Conservation (phyloP, 768 basidiomycete species). For the Phlebiopsis gigantea region DNA sequence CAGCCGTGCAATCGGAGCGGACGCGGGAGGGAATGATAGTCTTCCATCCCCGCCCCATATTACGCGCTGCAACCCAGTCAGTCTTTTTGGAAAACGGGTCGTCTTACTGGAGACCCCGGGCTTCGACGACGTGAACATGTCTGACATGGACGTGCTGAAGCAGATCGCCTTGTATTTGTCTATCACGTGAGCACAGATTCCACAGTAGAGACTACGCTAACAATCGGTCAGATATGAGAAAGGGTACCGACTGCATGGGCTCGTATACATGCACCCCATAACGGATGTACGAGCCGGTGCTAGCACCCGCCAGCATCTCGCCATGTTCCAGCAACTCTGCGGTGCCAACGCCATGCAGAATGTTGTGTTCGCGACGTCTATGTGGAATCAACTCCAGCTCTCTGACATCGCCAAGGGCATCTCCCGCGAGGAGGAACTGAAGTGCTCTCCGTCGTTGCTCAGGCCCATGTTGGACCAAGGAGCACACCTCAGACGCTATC, state of each 20-base stretch:
- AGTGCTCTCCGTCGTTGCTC: constrained; percentile 34
- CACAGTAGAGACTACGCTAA: constrained; percentile 14
- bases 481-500: constrained; percentile 35
- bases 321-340: constrained; percentile 47
- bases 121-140: constrained; percentile 47
- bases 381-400: constrained; percentile 42
- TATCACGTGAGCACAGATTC: constrained; percentile 3
- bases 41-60: constrained; percentile 46
- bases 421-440: constrained; percentile 42
- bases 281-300: constrained; percentile 16
- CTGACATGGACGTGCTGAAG: constrained; percentile 16
- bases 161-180: constrained; percentile 13
- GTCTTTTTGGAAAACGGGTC: constrained; percentile 36
- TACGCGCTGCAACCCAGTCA: constrained; percentile 37
- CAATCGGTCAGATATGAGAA: constrained; percentile 10
- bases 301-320: constrained; percentile 32
- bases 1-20: constrained; percentile 37
- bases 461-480: constrained; percentile 44
- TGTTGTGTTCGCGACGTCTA: constrained; percentile 48
- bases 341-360: constrained; percentile 44
- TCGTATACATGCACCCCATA: constrained; percentile 20
- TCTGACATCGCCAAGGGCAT: constrained; percentile 25
- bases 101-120: constrained; percentile 55
- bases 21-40: constrained; percentile 38
- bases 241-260: constrained; percentile 13